Conservation (phyloP, 139 green algal species). For the Chlamydomonas schloesseri region DNA sequence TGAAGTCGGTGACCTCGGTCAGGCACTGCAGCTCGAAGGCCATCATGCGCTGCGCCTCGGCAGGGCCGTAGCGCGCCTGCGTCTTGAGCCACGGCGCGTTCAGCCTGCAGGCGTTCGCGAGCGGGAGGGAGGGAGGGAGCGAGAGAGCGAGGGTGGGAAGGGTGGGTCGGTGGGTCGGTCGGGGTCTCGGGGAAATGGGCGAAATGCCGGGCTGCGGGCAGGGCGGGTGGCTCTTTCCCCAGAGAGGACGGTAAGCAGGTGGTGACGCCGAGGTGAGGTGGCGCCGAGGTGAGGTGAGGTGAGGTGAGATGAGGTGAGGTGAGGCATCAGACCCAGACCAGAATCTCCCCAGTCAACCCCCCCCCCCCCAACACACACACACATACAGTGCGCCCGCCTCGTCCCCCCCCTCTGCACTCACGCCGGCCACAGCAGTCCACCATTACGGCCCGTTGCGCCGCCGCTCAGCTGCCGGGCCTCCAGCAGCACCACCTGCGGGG, state of each 20-base stretch:
- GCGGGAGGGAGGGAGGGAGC: neutral
- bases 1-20: conserved; percentile 11
- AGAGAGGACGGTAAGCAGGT: too few relatives aligned
- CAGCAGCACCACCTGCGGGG: conserved; percentile 31
- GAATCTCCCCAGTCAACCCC: too few relatives aligned
- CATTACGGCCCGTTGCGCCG: conserved; percentile 34
- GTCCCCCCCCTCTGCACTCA: neutral
- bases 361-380: too few relatives aligned
- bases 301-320: too few relatives aligned
- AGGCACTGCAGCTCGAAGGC: conserved; percentile 37
- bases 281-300: too few relatives aligned
- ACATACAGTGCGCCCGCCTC: too few relatives aligned
- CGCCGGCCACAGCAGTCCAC: conserved; percentile 40
- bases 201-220: too few relatives aligned
- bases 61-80: conserved; percentile 8
- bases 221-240: too few relatives aligned
- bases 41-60: conserved; percentile 36
- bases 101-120: neutral
- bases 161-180: neutral
- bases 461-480: conserved; percentile 36
- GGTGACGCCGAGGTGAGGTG: too few relatives aligned
- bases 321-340: too few relatives aligned
- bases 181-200: too few relatives aligned
- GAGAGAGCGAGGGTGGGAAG: neutral
- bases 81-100: conserved; percentile 30